A percentile compares a stretch with the other conserved stretches of the same genome.
These are phyloP conservation scores for Xylariaceae sp. DNA, from an alignment of 2,329 filamentous ascomycete species.

Conservation along the genomic window DNA sequence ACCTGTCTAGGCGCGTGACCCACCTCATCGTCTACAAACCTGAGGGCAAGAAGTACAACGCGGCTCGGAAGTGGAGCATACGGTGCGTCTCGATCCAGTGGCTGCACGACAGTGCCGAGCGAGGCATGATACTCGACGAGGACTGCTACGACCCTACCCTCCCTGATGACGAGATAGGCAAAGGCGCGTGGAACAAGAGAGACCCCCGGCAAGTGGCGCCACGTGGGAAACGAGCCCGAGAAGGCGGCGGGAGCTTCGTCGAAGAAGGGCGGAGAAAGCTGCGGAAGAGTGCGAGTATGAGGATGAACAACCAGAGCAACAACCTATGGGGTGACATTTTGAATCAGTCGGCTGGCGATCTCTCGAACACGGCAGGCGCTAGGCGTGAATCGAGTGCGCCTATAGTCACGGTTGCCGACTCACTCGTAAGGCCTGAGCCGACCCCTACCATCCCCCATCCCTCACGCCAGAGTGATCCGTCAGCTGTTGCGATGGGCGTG, in stretches of 20 bases:
- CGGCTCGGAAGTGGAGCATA: slow-evolving; percentile 78
- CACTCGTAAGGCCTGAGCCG: slow-evolving; percentile 2
- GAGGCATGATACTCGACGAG: slow-evolving; percentile 90
- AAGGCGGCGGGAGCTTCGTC: slow-evolving; percentile 37
- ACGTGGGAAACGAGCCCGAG: slow-evolving; percentile 58
- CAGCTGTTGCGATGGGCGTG: slow-evolving; percentile 34
- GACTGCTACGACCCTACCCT: slow-evolving; percentile 72
- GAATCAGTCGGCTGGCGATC: slow-evolving; percentile 31
- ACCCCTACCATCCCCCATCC: slow-evolving; percentile 1
- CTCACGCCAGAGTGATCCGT: slow-evolving; percentile 11
- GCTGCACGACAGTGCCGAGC: slow-evolving; percentile 74
- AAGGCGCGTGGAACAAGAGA: slow-evolving; percentile 65
- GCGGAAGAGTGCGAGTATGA: slow-evolving; percentile 79
- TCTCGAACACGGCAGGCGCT: slow-evolving; percentile 15
- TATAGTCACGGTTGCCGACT: slow-evolving; percentile 5
- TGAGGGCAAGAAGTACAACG: slow-evolving; percentile 83
- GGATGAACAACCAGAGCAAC: slow-evolving; percentile 72
- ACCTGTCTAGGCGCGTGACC: slow-evolving; percentile 79
- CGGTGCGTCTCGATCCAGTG: slow-evolving; percentile 76
- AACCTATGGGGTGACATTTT: slow-evolving; percentile 88
- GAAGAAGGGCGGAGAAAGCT: slow-evolving; percentile 71
- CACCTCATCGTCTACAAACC: slow-evolving; percentile 78
- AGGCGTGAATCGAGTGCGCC: slow-evolving; percentile 15
- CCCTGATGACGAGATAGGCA: slow-evolving; percentile 64
- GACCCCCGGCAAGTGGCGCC: slow-evolving; percentile 39